Percentiles rank a stretch among this genome's conserved stretches.
phyloP scores from a whole-genome alignment of 2,329 filamentous ascomycete species.

The Pestalotiopsis sp. region DNA sequence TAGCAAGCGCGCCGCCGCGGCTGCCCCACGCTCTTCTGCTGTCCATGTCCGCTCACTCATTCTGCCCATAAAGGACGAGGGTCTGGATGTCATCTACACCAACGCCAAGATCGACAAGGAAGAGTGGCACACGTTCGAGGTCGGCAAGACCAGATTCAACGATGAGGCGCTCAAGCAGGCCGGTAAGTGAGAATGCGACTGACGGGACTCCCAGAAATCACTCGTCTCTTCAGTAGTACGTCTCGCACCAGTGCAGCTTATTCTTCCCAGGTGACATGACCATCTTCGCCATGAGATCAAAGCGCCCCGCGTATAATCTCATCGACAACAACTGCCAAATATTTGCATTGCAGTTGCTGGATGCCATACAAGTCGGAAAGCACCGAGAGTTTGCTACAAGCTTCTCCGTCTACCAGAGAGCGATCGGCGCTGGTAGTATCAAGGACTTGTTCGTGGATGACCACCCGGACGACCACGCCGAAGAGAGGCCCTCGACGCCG shows the following conservation, averaged over 20 bases:
- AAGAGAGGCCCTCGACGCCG: constrained; percentile 22
- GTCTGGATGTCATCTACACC: constrained; percentile 59
- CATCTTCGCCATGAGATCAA: constrained; percentile 53
- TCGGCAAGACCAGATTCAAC: constrained; percentile 56
- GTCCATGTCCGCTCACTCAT: background rate
- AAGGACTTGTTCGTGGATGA: constrained; percentile 50
- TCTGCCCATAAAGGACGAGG: constrained; percentile 46
- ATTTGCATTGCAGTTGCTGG: constrained; percentile 54
- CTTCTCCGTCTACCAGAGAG: constrained; percentile 53
- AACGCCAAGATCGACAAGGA: constrained; percentile 48
- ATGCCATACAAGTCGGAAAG: constrained; percentile 54
- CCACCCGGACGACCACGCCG: constrained; percentile 33
- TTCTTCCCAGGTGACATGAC: constrained; percentile 47
- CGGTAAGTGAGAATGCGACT: constrained; percentile 33
- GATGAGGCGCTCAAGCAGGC: constrained; percentile 54
- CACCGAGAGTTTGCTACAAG: constrained; percentile 56
- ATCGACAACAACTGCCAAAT: constrained; percentile 65
- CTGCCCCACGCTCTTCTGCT: too few relatives aligned
- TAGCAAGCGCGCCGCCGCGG: too few relatives aligned
- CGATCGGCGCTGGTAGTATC: constrained; percentile 52
- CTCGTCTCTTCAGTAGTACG: constrained; percentile 7
- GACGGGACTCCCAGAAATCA: background rate
- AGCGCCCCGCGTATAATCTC: constrained; percentile 55
- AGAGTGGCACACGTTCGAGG: constrained; percentile 53
- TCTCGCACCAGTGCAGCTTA: background rate